Conservation (phyloP, 495 filamentous ascomycete genomes). For the Penicillium manginii region DNA sequence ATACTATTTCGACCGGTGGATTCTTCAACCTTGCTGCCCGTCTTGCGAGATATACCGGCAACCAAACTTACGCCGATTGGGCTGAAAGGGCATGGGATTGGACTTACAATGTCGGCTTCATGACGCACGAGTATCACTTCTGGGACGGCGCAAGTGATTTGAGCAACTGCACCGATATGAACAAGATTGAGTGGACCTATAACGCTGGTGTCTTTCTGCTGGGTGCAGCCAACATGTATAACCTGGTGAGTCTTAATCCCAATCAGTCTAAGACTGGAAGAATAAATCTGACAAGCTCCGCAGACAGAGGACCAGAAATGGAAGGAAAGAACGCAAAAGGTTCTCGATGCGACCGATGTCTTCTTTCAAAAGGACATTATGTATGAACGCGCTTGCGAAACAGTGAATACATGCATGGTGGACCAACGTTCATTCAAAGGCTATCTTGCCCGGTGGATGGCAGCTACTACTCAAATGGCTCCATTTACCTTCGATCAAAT, state of each 20-base stretch:
- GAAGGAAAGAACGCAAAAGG: constrained; percentile 59
- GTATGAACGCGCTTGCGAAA: constrained; percentile 64
- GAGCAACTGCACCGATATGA: constrained; percentile 41
- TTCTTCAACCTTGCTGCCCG: constrained; percentile 82
- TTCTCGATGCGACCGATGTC: constrained; percentile 60
- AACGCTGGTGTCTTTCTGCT: constrained; percentile 42
- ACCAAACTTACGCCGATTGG: constrained; percentile 77
- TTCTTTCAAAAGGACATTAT: constrained; percentile 59
- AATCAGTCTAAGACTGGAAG: no score
- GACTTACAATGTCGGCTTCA: constrained; percentile 63
- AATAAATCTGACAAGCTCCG: not conserved
- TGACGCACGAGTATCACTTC: constrained; percentile 62
- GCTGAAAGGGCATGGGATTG: constrained; percentile 78
- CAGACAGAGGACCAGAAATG: constrained; percentile 51
- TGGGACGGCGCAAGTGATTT: constrained; percentile 64
- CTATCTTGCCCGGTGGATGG: constrained; percentile 82
- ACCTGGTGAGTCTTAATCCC: constrained; percentile 29
- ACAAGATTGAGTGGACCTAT: constrained; percentile 46
- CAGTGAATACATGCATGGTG: constrained; percentile 60
- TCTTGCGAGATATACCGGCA: constrained; percentile 74
- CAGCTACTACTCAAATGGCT: constrained; percentile 68
- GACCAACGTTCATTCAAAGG: constrained; percentile 88
- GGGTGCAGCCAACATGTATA: constrained; percentile 46
- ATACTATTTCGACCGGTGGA: constrained; percentile 76
- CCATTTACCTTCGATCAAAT: constrained; percentile 66